Evolutionary conservation across 345 rosid genomes (phyloP), one percentile per base, ranked within the genome.

Genomic region (Brassica nigra): DNA sequence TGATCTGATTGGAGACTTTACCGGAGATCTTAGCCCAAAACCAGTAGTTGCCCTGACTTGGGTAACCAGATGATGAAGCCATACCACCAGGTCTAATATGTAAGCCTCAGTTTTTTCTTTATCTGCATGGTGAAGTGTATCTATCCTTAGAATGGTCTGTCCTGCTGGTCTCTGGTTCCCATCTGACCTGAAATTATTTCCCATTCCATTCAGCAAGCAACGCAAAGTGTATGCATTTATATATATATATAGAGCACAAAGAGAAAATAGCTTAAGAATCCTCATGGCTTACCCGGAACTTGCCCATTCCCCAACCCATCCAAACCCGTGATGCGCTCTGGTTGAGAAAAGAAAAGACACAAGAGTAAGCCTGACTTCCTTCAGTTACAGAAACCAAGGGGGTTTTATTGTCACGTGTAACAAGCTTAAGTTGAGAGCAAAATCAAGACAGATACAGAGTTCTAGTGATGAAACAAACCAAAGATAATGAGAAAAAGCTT

Each of bases 221-320:
- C 12, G 0, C 10, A 2, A 2, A 18, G 0, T 31, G 42, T 27
- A 62, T 15, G 78, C 33, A 75, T 5, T 23, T 23, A 12, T 12
- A 3, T 8, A 10, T 12, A 69, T 63, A 65, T 10, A 58, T n/a
- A 76, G 58, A 69, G n/a, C 34, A 68, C 15, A 70, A 52, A 23
- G 15, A 47, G 65, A 58, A 8, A 78, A 52, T 11, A 34, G 78
- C 77, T 27, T 39, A 81, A 79, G 5, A 49, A 34, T 33, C 55
- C 28, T 65, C 31, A 14, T 34, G 72, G 75, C 90, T 84, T 80
- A 93, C 99, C 99, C 99, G 0, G 97, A 88, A 77, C 92, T 93
- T 15, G 99, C 99, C 99, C 98, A 93, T 87, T 95, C 97, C 81
- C 99, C 99, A 67, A 95, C 99, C 99, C 99, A 95, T 55, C 99